Base-by-base conservation (phyloP, 805 yeast genomes). In the Ogataea saltuana region DNA sequence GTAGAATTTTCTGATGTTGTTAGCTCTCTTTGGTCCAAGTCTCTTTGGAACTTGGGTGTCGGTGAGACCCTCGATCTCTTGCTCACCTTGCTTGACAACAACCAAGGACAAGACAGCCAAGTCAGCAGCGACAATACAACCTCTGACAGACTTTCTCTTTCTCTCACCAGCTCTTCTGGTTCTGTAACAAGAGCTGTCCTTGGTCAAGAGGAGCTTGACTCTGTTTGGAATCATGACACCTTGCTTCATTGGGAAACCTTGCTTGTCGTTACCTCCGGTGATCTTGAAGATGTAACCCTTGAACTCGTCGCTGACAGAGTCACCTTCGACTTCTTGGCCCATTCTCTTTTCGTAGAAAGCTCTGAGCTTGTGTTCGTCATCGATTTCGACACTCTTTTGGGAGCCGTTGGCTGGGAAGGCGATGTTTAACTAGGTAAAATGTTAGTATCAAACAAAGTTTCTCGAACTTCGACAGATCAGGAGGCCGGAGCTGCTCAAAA, bases 181-280 rank as follows among this genome's bases (percentile, higher is more conserved):
- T 83, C 99, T 91, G 95, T 93, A 93, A 83, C 98, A 91, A 65
- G 97, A 88, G 80, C 79, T 85, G 69, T 91, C 96, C 78, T 88
- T 83, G 63, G 96, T 74, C 71, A 93, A 81, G 71, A 93, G 83
- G 67, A 93, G 83, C 74, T 87, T 89, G 66, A 93, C 98, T 85
- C 99, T 95, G 84, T 95, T 89, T 78, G 99, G 98, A 81, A 88
- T 93, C 83, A 93, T 80, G 60, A 93, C 99, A 85, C 99, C 99
- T 80, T 95, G 99, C 79, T 90, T 93, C 99, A 95, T 93, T 79
- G 99, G 98, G 97, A 93, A 93, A 81, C 99, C 99, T 82, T 93
- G 99, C 81, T 93, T 93, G 81, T 93, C 99, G 86, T 93, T 93
- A 85, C 99, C 99, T 72, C 99, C 99, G 66, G 97, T 77, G 75